Percentiles rank a stretch among this genome's conserved stretches.
Evolutionary conservation across 2,329 filamentous ascomycete genomes (phyloP).

Genomic region (Neoascochyta sp.): DNA sequence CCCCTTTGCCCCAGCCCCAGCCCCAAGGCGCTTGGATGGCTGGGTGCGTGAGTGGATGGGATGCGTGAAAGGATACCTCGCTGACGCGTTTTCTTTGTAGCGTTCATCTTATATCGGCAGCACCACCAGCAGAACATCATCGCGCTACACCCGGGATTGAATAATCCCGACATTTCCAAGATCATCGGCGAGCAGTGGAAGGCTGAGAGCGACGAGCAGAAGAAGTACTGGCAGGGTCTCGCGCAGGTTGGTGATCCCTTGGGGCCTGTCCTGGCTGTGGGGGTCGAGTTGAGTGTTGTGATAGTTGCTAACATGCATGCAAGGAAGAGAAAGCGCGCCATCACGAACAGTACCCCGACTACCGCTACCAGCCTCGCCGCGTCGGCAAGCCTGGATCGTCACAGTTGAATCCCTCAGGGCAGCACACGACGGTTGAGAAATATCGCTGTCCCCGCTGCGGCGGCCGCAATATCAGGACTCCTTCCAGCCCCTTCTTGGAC

Average conservation of each 20-base stretch:
- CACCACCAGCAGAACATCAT: conserved; percentile 83
- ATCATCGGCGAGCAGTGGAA: conserved; percentile 95
- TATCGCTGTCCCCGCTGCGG: conserved; percentile 67
- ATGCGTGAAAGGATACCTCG: no score
- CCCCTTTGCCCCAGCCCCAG: no score
- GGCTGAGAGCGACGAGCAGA: conserved; percentile 67
- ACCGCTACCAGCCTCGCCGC: conserved; percentile 82
- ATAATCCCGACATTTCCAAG: conserved; percentile 95
- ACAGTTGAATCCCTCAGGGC: conserved; percentile 26
- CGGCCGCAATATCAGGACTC: conserved; percentile 62
- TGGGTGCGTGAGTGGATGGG: no score
- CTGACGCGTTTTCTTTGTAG: conserved; percentile 55
- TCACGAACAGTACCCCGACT: conserved; percentile 84
- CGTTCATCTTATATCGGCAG: conserved; percentile 96
- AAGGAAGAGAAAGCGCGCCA: conserved; percentile 87
- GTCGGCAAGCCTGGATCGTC: conserved; percentile 41
- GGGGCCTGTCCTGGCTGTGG: neutral
- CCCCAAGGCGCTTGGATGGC: no score
- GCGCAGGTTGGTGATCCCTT: conserved; percentile 61
- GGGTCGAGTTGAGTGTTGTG: no score
- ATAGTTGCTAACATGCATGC: conserved; percentile 10
- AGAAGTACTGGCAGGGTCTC: conserved; percentile 81
- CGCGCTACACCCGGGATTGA: conserved; percentile 76
- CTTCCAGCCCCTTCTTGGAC: conserved; percentile 55
- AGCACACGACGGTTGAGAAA: conserved; percentile 42